These are phyloP conservation scores for Boletus sp. DNA, from an alignment of 1,284 basidiomycete species.

Conservation along the genomic window DNA sequence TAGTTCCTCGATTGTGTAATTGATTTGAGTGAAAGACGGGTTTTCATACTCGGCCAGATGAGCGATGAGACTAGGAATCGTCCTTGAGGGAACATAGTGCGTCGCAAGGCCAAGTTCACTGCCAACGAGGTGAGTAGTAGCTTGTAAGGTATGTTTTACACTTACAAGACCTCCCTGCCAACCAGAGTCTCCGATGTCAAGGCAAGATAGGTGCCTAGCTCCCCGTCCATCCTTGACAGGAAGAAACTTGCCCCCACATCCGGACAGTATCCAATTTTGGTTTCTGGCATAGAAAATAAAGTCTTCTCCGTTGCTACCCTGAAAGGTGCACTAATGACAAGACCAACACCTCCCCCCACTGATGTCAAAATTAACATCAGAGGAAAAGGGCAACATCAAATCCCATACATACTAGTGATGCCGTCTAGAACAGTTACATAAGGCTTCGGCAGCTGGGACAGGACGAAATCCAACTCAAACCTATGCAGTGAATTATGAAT, in stretches of 20 bases:
- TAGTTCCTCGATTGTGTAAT: slow-evolving; percentile 67
- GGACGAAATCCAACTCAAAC: slow-evolving; percentile 86
- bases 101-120: slow-evolving; percentile 91
- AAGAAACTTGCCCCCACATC: slow-evolving; percentile 94
- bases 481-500: slow-evolving; percentile 38
- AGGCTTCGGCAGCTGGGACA: slow-evolving; percentile 80
- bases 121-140: slow-evolving; percentile 6
- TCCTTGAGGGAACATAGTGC: slow-evolving; percentile 79
- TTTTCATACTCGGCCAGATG: slow-evolving; percentile 60
- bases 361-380: slow-evolving; percentile 19
- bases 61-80: slow-evolving; percentile 67
- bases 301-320: slow-evolving; percentile 95
- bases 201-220: slow-evolving; percentile 92
- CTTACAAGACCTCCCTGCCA: slow-evolving; percentile 84
- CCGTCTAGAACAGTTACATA: slow-evolving; percentile 93
- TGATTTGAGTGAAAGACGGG: slow-evolving; percentile 48
- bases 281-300: slow-evolving; percentile 95
- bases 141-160: slow-evolving; percentile 19
- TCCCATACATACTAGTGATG: slow-evolving; percentile 70
- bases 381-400: slow-evolving; percentile 10
- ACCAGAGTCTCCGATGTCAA: slow-evolving; percentile 75
- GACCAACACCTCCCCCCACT: slow-evolving; percentile 98
- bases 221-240: slow-evolving; percentile 87
- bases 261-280: slow-evolving; percentile 86
- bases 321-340: slow-evolving; percentile 86